Conservation (phyloP, 192 early-diverging fungal species). For the Cladochytrium replicatum region DNA sequence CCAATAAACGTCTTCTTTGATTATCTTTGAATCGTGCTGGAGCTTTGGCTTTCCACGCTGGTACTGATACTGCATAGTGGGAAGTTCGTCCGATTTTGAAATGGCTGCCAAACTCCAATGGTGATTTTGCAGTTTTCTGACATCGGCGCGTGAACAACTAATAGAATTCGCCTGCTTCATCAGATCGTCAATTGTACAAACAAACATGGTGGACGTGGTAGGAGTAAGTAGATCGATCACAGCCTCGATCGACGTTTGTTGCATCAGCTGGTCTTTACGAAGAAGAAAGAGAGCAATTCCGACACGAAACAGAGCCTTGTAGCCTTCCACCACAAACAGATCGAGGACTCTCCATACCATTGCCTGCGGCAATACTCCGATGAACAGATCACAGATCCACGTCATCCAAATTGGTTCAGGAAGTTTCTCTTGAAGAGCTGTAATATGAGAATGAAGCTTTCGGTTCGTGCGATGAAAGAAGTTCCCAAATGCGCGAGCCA, state of each 20-base stretch:
- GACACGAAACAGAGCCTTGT: constrained; percentile 29
- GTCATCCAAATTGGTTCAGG: constrained; percentile 28
- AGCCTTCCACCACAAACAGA: constrained; percentile 32
- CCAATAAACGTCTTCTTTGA: constrained; percentile 37
- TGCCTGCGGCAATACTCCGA: constrained; percentile 23
- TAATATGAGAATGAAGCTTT: constrained; percentile 25
- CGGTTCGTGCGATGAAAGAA: constrained; percentile 13
- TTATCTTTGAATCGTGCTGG: constrained; percentile 6
- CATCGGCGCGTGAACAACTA: constrained; percentile 9
- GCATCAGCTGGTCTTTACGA: constrained; percentile 10
- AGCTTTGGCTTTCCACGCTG: constrained; percentile 33
- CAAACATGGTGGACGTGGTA: constrained; percentile 1
- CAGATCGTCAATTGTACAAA: no score
- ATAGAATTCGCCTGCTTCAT: constrained; percentile 17
- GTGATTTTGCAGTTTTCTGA: constrained; percentile 14
- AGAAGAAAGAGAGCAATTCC: constrained; percentile 17
- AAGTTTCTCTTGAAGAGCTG: constrained; percentile 11
- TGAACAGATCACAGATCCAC: constrained; percentile 28
- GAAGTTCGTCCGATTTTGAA: constrained; percentile 20
- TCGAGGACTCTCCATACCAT: constrained; percentile 32
- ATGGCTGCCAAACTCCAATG: constrained; percentile 18
- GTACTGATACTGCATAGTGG: constrained; percentile 20
- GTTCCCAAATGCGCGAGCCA: constrained; percentile 32
- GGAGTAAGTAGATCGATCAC: constrained; percentile 7
- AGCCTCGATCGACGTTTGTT: constrained; percentile 3